These are phyloP conservation scores for Closterium sp. DNA, from an alignment of 139 green algal genomes.

Conservation along the genomic window DNA sequence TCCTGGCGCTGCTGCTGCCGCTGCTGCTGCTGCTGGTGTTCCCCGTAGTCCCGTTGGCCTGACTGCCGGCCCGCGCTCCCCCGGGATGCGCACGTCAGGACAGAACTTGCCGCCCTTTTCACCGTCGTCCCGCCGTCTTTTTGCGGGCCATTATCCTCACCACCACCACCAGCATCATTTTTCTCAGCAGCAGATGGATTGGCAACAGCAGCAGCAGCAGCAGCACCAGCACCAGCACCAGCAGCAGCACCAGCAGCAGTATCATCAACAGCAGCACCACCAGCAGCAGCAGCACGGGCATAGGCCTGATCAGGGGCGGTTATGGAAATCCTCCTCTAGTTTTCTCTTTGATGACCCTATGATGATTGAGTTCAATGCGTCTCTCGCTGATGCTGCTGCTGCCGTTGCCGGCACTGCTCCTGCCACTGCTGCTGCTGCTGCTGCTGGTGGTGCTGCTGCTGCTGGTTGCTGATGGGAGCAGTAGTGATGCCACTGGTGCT, in stretches of 20 bases:
- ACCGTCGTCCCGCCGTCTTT: background rate
- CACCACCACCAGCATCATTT: background rate
- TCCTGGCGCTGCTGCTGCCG: too few relatives aligned
- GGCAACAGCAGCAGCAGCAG: background rate
- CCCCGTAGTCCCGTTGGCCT: background rate
- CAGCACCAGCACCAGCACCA: background rate
- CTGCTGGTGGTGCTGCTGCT: background rate
- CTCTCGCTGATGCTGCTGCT: background rate
- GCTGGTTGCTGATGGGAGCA: background rate
- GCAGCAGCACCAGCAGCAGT: background rate
- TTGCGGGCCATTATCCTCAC: background rate
- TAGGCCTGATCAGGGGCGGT: background rate
- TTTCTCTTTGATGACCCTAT: background rate
- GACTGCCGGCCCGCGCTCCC: background rate
- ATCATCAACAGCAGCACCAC: background rate
- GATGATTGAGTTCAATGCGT: background rate
- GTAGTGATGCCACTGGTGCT: background rate
- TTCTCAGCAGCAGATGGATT: background rate
- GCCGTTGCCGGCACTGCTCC: too few relatives aligned
- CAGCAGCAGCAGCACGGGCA: background rate
- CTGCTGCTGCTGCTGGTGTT: background rate
- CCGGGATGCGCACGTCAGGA: background rate
- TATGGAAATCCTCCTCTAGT: background rate
- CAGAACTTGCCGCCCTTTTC: background rate
- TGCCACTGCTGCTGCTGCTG: background rate